Base-by-base conservation (phyloP, 176 grass and related monocot genomes). In the Paspalum notatum region DNA sequence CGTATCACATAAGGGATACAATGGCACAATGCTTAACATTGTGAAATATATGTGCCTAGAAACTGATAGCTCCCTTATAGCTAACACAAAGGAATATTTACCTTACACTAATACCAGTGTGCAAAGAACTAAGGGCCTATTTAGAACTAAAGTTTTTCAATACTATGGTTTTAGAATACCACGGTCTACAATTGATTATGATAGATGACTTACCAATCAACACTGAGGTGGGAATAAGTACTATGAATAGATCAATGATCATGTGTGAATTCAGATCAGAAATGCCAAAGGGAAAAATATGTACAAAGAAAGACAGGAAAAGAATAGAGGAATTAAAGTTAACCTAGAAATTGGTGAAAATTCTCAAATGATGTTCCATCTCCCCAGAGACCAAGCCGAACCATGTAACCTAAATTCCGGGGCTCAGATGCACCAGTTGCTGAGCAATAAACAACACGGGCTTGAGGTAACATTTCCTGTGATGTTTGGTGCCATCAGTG, bases 341-440 rank as follows among this genome's bases (percentile, higher is more conserved):
- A 89, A 89, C 94, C 90, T 88, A 94, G 62, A 90, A 94, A 97
- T 66, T 94, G 82, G 45, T 86, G 75, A 83, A 97, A 97, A 80
- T 87, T 89, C 78, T 77, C 68, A 86, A 97, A 97, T 62, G 89
- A 91, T 78, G 91, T 84, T 80, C 94, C 89, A 57, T 68, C 86
- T 49, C 91, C 94, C 94, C 94, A 97, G 52, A 97, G 87, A 84
- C 94, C 94, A 84, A 97, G 94, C 40, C 89, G 94, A 66, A 91
- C 87, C 94, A 97, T 97, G 76, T 97, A 97, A 68, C 89, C 94
- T 83, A 97, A 88, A 88, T 97, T 97, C 70, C 94, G 86, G 75
- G 94, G 91, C 82, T 97, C 94, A 50, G 94, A 97, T 66, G 94
- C 94, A 83, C 94, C 94, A 88, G 94, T 97, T 58, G 94, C 94